Percentiles rank a stretch among this genome's conserved stretches.
These are phyloP conservation scores for Otatea glauca DNA, from an alignment of 176 grass and related monocot species.

Conservation along the genomic window DNA sequence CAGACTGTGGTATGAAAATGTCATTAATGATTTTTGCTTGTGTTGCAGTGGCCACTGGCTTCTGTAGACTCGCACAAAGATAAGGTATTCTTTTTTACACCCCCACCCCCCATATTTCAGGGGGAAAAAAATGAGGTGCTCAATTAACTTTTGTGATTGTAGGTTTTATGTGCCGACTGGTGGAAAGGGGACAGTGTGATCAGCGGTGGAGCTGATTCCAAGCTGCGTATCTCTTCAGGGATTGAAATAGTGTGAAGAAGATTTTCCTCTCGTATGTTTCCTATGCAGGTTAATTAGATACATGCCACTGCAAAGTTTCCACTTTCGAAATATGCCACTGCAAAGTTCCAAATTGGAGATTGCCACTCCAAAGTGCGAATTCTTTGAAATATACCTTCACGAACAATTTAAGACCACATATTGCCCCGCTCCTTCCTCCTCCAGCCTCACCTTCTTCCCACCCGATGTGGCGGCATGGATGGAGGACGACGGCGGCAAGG, in stretches of 20 bases:
- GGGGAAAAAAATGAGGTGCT: background rate
- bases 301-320: too few relatives aligned
- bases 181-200: slow-evolving; percentile 81
- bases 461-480: too few relatives aligned
- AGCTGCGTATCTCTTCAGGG: slow-evolving; percentile 74
- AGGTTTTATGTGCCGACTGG: slow-evolving; percentile 91
- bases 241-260: slow-evolving; percentile 60
- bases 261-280: background rate
- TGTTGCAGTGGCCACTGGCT: slow-evolving; percentile 86
- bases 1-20: background rate
- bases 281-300: background rate
- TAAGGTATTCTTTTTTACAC: slow-evolving; percentile 55
- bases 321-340: too few relatives aligned
- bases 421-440: too few relatives aligned
- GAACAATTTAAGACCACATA: too few relatives aligned
- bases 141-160: slow-evolving; percentile 16
- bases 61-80: slow-evolving; percentile 78
- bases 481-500: too few relatives aligned
- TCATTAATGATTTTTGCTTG: slow-evolving; percentile 6
- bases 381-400: too few relatives aligned
- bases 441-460: too few relatives aligned
- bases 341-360: too few relatives aligned
- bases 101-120: background rate
- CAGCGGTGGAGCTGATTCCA: slow-evolving; percentile 97
- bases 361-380: too few relatives aligned